Evolutionary conservation across 2,329 filamentous ascomycete genomes (phyloP).

Genomic region (Colletotrichum magnum): DNA sequence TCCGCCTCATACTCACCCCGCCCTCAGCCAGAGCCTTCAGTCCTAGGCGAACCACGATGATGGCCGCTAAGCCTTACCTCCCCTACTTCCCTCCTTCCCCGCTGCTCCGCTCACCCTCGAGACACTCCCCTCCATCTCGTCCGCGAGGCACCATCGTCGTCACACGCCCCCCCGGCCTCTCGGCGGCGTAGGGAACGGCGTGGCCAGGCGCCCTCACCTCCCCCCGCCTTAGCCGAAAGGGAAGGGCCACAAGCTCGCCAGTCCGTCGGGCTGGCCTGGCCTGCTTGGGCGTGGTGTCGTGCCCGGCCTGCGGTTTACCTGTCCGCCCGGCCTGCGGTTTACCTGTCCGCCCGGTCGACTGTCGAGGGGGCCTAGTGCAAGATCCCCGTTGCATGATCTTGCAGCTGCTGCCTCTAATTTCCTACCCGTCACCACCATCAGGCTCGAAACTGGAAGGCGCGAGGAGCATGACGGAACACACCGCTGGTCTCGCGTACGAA

Average conservation of each 20-base stretch:
- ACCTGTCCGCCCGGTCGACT: conserved; percentile 3
- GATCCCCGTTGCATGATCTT: conserved; percentile 39
- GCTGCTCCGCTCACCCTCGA: conserved; percentile 9
- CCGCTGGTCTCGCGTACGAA: conserved; percentile 16
- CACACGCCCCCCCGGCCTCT: conserved; percentile 1
- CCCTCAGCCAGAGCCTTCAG: conserved; percentile 6
- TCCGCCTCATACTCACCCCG: background rate
- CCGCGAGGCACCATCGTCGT: background rate
- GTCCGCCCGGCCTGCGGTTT: background rate
- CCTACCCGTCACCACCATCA: background rate
- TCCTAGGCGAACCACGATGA: background rate
- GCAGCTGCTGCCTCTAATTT: conserved; percentile 15
- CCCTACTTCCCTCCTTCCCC: background rate
- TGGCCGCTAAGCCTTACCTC: conserved; percentile 39
- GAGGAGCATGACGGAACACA: conserved; percentile 28
- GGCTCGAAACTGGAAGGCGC: conserved; percentile 22
- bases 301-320: background rate
- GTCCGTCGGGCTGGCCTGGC: conserved; percentile 8
- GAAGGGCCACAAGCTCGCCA: conserved; percentile 20
- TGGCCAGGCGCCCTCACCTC: conserved; percentile 5
- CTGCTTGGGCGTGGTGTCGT: background rate
- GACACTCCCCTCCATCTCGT: background rate
- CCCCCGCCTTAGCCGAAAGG: background rate
- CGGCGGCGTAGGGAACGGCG: conserved; percentile 18
- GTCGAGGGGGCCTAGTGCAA: conserved; percentile 25